These are phyloP conservation scores for Gymnopilus junonius DNA, from an alignment of 768 basidiomycete genomes.

Conservation along the genomic window DNA sequence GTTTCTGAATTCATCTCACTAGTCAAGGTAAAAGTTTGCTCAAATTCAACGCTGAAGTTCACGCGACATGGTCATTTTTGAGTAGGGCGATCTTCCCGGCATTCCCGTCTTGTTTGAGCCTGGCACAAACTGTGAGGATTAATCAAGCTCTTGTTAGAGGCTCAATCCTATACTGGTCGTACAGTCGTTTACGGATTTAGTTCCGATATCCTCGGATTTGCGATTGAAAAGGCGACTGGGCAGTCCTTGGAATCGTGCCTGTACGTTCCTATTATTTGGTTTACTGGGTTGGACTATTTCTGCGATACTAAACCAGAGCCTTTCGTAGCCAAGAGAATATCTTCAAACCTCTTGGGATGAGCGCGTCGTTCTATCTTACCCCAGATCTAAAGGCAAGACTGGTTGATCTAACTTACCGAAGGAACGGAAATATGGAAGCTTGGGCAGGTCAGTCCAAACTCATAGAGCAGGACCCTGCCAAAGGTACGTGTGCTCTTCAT, in stretches of 20 bases:
- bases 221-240: slow-evolving; percentile 33
- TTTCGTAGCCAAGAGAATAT: slow-evolving; percentile 31
- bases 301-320: no score
- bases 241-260: slow-evolving; percentile 31
- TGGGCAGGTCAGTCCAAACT: slow-evolving; percentile 20
- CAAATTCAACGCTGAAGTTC: neutral
- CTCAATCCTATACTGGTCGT: neutral
- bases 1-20: slow-evolving; percentile 19
- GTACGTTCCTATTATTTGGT: slow-evolving; percentile 20
- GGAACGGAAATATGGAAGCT: slow-evolving; percentile 21
- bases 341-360: slow-evolving; percentile 33
- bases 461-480: slow-evolving; percentile 27
- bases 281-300: neutral
- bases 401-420: slow-evolving; percentile 23
- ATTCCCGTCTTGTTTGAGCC: slow-evolving; percentile 33
- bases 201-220: slow-evolving; percentile 33
- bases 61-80: neutral
- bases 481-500: slow-evolving; percentile 15
- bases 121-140: slow-evolving; percentile 29
- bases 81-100: slow-evolving; percentile 26
- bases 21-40: slow-evolving; percentile 18
- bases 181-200: slow-evolving; percentile 35
- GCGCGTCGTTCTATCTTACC: slow-evolving; percentile 31
- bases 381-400: slow-evolving; percentile 24
- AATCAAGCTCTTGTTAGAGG: neutral